Percentiles rank a stretch among this genome's conserved stretches.
These are phyloP conservation scores for Citrus australasica DNA, from an alignment of 345 rosid genomes.

Conservation along the genomic window DNA sequence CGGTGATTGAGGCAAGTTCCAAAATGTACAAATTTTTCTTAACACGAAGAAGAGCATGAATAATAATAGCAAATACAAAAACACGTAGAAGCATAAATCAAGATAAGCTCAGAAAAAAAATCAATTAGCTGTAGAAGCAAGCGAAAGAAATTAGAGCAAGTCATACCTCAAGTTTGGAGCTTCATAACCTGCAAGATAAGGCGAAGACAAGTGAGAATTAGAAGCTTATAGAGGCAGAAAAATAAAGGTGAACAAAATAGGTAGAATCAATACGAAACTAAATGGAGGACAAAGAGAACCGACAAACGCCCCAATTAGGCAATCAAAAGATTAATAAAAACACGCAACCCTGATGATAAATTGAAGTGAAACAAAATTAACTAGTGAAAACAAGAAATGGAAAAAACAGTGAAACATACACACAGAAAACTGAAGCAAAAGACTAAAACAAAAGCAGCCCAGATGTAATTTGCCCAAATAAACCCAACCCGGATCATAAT, in stretches of 20 bases:
- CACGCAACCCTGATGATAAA: not conserved
- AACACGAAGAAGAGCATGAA: not conserved
- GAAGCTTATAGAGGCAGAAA: not conserved
- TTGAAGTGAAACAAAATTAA: not conserved
- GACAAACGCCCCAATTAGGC: not conserved
- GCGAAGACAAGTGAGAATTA: conserved; percentile 1
- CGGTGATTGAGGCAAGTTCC: not conserved
- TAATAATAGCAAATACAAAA: not conserved
- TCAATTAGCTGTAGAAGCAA: not conserved
- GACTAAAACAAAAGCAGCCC: not conserved
- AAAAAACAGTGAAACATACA: too few relatives aligned
- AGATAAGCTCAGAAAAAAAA: not conserved
- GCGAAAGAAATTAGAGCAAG: not conserved
- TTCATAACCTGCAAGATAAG: conserved; percentile 60
- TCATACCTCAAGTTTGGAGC: conserved; percentile 79
- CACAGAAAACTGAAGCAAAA: not conserved
- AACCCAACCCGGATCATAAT: not conserved
- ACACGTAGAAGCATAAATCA: not conserved
- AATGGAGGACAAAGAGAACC: not conserved
- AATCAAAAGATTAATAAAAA: not conserved
- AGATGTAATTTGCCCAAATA: not conserved
- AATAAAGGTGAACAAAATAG: not conserved
- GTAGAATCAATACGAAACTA: not conserved
- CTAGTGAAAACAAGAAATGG: not conserved
- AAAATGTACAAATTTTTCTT: not conserved